Percentiles rank a stretch among this genome's conserved stretches.
Conservation (phyloP, 768 basidiomycete genomes). For the Rubroboletus pulcherrimus region DNA sequence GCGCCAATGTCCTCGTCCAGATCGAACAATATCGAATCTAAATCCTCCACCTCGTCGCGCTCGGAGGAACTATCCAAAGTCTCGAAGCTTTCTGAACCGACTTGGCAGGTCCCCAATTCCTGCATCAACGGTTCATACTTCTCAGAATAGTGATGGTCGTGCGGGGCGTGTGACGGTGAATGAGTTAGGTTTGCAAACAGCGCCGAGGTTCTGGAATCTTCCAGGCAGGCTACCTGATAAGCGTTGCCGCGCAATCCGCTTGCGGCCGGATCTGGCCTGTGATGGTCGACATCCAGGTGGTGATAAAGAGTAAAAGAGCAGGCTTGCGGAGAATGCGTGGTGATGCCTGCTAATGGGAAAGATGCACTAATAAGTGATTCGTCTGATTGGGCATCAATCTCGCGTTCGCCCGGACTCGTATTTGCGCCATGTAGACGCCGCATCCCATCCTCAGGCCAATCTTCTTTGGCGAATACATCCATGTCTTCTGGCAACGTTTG, state of each 20-base stretch:
- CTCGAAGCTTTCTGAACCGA: slow-evolving; percentile 11
- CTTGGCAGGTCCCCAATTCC: slow-evolving; percentile 1
- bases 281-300: slow-evolving; percentile 11
- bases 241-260: slow-evolving; percentile 6
- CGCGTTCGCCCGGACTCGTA: neutral
- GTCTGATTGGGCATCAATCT: slow-evolving; percentile 15
- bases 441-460: slow-evolving; percentile 13
- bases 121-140: slow-evolving; percentile 15
- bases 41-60: slow-evolving; percentile 6
- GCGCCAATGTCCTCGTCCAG: slow-evolving; percentile 2
- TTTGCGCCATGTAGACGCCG: slow-evolving; percentile 10
- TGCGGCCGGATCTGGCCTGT: slow-evolving; percentile 7
- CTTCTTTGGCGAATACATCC: slow-evolving; percentile 17
- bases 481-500: slow-evolving; percentile 9
- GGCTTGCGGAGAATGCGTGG: slow-evolving; percentile 13
- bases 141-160: slow-evolving; percentile 10
- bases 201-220: slow-evolving; percentile 14
- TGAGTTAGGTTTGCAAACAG: slow-evolving; percentile 1
- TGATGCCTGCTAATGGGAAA: slow-evolving; percentile 16
- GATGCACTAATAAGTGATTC: slow-evolving; percentile 25
- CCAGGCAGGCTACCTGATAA: slow-evolving; percentile 17
- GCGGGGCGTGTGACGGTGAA: slow-evolving; percentile 9
- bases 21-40: slow-evolving; percentile 18
- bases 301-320: slow-evolving; percentile 15
- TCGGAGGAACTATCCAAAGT: slow-evolving; percentile 3